phyloP scores from a whole-genome alignment of 2,329 filamentous ascomycete genomes.

The Cordyceps cateniannulata region DNA sequence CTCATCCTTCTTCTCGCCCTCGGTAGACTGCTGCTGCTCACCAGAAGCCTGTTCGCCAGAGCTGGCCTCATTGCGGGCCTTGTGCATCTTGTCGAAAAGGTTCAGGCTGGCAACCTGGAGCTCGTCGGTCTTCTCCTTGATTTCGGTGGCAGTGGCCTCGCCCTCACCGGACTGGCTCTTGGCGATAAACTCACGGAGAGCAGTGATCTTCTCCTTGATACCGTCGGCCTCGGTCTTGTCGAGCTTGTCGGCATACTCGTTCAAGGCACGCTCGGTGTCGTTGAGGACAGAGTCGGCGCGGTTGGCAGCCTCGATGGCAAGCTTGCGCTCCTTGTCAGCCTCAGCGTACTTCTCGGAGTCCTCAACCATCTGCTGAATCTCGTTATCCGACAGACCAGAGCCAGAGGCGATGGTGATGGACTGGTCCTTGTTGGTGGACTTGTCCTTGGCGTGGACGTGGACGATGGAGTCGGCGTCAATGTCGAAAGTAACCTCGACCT shows the following conservation, averaged over 20 bases:
- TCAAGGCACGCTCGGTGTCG: constrained; percentile 96
- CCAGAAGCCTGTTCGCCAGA: constrained; percentile 42
- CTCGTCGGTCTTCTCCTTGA: constrained; percentile 98
- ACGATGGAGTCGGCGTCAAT: constrained; percentile 98
- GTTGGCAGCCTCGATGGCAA: constrained; percentile 93
- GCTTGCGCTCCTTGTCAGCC: constrained; percentile 93
- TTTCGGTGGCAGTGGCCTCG: constrained; percentile 76
- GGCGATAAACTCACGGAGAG: constrained; percentile 81
- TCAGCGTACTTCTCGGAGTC: constrained; percentile 97
- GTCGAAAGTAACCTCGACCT: constrained; percentile 97
- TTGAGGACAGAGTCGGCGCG: constrained; percentile 92
- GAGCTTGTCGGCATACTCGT: constrained; percentile 91
- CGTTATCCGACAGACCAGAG: constrained; percentile 87
- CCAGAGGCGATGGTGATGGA: constrained; percentile 98
- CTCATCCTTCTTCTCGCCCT: constrained; percentile 73
- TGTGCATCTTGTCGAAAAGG: constrained; percentile 99
- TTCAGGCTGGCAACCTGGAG: constrained; percentile 92
- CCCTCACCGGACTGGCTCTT: constrained; percentile 94
- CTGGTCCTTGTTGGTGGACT: constrained; percentile 99
- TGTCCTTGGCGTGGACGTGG: constrained; percentile 97
- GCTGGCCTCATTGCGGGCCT: constrained; percentile 68
- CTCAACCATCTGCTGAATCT: constrained; percentile 96
- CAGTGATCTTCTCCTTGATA: constrained; percentile 87
- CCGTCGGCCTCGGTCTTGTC: constrained; percentile 92
- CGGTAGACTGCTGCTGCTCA: constrained; percentile 43